Percentiles rank a stretch among this genome's conserved stretches.
Evolutionary conservation across 2,329 filamentous ascomycete genomes (phyloP).

Genomic region (Exophiala sp.): DNA sequence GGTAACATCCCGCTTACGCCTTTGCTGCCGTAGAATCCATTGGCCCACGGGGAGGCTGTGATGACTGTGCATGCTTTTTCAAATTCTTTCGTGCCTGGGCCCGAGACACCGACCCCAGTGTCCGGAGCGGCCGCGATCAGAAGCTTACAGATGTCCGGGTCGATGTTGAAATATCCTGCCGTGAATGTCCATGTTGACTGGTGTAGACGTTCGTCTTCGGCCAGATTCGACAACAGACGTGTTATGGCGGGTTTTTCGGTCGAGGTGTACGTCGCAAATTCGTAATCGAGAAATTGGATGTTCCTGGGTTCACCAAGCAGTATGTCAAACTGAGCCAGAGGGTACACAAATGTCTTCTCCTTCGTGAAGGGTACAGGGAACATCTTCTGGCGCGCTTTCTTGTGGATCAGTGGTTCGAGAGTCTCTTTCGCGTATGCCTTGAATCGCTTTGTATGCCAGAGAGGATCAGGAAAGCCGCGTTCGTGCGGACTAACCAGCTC

Average conservation of each 20-base stretch:
- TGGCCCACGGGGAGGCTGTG: conserved; percentile 86
- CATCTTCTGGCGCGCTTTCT: conserved; percentile 29
- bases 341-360: conserved; percentile 70
- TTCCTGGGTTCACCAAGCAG: conserved; percentile 49
- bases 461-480: conserved; percentile 26
- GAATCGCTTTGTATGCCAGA: conserved; percentile 45
- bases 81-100: conserved; percentile 24
- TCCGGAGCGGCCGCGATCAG: conserved; percentile 57
- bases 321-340: conserved; percentile 81
- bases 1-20: conserved; percentile 88
- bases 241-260: conserved; percentile 83
- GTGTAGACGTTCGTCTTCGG: conserved; percentile 53
- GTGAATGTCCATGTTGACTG: conserved; percentile 89
- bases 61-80: conserved; percentile 67
- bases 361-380: conserved; percentile 29
- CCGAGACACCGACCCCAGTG: conserved; percentile 9
- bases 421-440: conserved; percentile 61
- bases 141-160: conserved; percentile 71
- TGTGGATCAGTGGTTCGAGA: conserved; percentile 60
- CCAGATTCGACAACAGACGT: conserved; percentile 63
- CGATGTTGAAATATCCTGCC: conserved; percentile 97
- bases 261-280: conserved; percentile 54
- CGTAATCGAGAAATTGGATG: conserved; percentile 24
- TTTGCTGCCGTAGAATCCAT: conserved; percentile 85
- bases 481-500: conserved; percentile 37